A percentile compares a stretch with the other conserved stretches of the same genome.
Evolutionary conservation across 305 asterid species (phyloP).

Genomic region (Rubia tinctorum): DNA sequence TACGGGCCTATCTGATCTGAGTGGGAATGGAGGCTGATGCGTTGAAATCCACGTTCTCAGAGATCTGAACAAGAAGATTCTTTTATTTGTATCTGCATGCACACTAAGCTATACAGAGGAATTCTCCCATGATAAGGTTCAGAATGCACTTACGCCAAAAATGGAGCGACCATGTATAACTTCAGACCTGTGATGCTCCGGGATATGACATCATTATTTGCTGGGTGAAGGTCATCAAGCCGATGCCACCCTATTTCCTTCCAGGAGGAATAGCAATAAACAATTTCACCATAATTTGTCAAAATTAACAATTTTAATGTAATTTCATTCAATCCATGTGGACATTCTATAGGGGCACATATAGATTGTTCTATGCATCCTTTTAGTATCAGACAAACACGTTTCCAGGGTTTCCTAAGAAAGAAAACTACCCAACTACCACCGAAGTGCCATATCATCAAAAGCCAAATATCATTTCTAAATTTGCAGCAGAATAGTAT

Average conservation of each 20-base stretch:
- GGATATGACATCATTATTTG: slow-evolving; percentile 84
- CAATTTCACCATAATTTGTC: not conserved
- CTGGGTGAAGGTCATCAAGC: slow-evolving; percentile 79
- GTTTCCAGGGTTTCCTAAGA: not conserved
- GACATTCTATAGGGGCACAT: not conserved
- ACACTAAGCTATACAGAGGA: not conserved
- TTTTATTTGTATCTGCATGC: not conserved
- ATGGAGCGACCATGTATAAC: slow-evolving; percentile 99
- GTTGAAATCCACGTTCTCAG: slow-evolving; percentile 74
- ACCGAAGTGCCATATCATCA: not conserved
- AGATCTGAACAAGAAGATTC: slow-evolving; percentile 48
- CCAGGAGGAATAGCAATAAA: slow-evolving; percentile 11
- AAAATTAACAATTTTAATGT: not conserved
- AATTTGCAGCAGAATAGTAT: too few species aligned
- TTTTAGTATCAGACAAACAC: not conserved
- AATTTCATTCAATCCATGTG: not conserved
- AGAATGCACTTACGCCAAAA: slow-evolving; percentile 58
- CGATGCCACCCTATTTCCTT: slow-evolving; percentile 99
- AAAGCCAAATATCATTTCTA: not conserved
- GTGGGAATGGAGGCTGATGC: slow-evolving; percentile 62
- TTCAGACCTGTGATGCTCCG: slow-evolving; percentile 86
- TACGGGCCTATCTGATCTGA: slow-evolving; percentile 54
- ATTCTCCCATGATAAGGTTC: slow-evolving; percentile 12
- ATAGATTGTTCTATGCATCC: not conserved
- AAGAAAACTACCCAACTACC: too few species aligned